Evolutionary conservation across 108 stramenopile genomes (phyloP).

Genomic region (Nitzschia sp.): DNA sequence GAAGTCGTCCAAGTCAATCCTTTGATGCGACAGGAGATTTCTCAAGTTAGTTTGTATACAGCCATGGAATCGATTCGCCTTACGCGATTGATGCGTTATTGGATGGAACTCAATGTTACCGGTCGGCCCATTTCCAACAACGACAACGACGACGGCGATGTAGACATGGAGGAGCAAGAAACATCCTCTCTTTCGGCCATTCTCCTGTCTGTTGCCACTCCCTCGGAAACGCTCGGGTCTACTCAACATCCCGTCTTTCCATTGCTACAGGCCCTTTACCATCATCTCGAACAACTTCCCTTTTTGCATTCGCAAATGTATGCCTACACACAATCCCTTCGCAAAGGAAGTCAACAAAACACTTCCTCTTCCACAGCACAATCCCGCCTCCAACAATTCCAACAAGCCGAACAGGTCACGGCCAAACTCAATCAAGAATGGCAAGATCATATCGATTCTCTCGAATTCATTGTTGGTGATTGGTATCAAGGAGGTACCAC

Average conservation of each 20-base stretch:
- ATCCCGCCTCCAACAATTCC: slow-evolving; percentile 34
- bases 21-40: slow-evolving; percentile 14
- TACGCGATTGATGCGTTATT: slow-evolving; percentile 29
- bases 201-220: slow-evolving; percentile 20
- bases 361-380: background rate
- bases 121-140: slow-evolving; percentile 6
- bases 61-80: slow-evolving; percentile 30
- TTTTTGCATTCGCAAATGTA: slow-evolving; percentile 43
- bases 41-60: slow-evolving; percentile 17
- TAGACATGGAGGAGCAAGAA: no score
- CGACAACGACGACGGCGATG: slow-evolving; percentile 7
- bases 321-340: slow-evolving; percentile 38
- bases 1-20: slow-evolving; percentile 10
- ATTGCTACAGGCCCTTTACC: slow-evolving; percentile 39
- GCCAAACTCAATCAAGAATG: slow-evolving; percentile 42
- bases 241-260: slow-evolving; percentile 13
- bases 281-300: slow-evolving; percentile 44
- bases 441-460: slow-evolving; percentile 32
- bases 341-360: background rate
- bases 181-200: background rate
- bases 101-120: slow-evolving; percentile 41
- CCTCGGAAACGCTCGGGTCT: slow-evolving; percentile 5
- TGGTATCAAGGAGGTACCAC: slow-evolving; percentile 28
- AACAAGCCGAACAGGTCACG: slow-evolving; percentile 27
- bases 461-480: slow-evolving; percentile 39